Evolutionary conservation across 257 asterid genomes (phyloP).

Genomic region (Asclepias syriaca): DNA sequence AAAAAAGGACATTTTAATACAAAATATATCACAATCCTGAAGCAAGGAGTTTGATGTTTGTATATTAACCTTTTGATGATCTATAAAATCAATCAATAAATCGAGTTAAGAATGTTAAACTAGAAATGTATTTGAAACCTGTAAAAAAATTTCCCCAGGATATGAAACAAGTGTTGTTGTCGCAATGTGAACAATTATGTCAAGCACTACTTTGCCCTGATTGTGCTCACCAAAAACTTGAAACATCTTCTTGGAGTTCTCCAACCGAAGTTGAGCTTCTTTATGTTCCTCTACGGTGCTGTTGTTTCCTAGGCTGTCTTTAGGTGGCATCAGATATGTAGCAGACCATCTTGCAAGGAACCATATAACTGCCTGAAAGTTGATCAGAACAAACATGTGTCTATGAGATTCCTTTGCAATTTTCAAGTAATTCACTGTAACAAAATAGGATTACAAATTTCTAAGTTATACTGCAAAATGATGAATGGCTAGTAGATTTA

Average conservation of each 20-base stretch:
- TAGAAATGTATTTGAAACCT: conserved; percentile 39
- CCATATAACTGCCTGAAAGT: conserved; percentile 84
- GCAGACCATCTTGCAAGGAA: conserved; percentile 93
- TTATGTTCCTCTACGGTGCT: conserved; percentile 21
- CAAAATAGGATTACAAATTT: neutral
- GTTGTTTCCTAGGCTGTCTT: conserved; percentile 38
- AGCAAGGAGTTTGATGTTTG: neutral
- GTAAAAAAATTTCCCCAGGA: conserved; percentile 95
- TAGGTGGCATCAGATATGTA: conserved; percentile 75
- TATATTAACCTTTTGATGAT: neutral
- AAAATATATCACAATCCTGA: neutral
- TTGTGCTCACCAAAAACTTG: conserved; percentile 64
- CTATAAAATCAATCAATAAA: neutral
- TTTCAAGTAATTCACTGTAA: neutral
- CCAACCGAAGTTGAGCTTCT: conserved; percentile 25
- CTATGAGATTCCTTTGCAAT: neutral
- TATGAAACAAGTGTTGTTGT: conserved; percentile 65
- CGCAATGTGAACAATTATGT: conserved; percentile 67
- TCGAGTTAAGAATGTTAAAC: conserved; percentile 1
- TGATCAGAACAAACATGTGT: conserved; percentile 10
- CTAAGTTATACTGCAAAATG: neutral
- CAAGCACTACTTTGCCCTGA: conserved; percentile 80
- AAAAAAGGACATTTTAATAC: neutral
- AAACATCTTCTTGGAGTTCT: conserved; percentile 36
- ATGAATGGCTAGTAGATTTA: neutral